Conservation (phyloP, 2,329 filamentous ascomycete genomes). For the Conoideocrella luteorostrata region DNA sequence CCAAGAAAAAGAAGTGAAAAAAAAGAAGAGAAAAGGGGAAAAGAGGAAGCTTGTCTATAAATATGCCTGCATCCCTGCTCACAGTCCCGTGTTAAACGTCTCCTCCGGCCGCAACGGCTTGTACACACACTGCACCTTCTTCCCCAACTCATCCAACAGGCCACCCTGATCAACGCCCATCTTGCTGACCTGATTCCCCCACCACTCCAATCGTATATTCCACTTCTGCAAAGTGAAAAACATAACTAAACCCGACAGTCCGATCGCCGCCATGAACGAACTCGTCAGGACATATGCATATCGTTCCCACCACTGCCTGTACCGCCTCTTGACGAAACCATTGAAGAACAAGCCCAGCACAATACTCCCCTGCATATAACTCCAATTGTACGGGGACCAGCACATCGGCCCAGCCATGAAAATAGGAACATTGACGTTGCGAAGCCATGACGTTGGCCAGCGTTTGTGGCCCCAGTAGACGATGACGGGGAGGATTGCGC, state of each 20-base stretch:
- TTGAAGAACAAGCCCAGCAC: conserved; percentile 22
- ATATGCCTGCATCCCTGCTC: conserved; percentile 15
- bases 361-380: conserved; percentile 26
- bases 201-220: conserved; percentile 22
- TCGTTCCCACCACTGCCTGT: conserved; percentile 21
- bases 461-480: conserved; percentile 30
- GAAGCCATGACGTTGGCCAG: conserved; percentile 20
- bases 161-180: conserved; percentile 18
- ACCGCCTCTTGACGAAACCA: conserved; percentile 17
- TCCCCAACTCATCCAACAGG: conserved; percentile 7
- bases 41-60: no score
- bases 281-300: conserved; percentile 27
- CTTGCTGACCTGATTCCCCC: conserved; percentile 17
- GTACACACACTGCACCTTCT: conserved; percentile 12
- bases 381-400: conserved; percentile 24
- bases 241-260: conserved; percentile 24
- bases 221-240: conserved; percentile 27
- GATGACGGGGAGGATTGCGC: conserved; percentile 38
- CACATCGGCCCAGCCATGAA: conserved; percentile 25
- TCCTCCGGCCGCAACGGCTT: no score
- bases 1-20: not conserved
- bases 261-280: conserved; percentile 24
- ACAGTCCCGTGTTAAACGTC: not conserved
- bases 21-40: conserved; percentile 10
- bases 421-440: conserved; percentile 22